phyloP scores from a whole-genome alignment of 169 alveolate genomes.

The Plasmodium knowlesi region DNA sequence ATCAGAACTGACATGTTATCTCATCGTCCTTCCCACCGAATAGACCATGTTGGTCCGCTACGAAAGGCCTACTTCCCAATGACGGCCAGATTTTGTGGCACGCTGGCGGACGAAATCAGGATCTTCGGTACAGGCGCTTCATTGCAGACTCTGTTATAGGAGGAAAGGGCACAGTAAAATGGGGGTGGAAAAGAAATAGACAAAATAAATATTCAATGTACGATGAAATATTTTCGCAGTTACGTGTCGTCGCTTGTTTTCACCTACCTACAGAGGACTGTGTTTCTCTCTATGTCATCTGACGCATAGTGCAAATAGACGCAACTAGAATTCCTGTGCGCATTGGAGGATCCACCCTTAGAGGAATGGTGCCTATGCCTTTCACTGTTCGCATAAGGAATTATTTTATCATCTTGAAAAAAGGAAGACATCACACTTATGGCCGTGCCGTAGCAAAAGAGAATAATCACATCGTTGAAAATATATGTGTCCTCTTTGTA shows the following conservation, averaged over 20 bases:
- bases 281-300: conserved; percentile 39
- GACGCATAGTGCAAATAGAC: conserved; percentile 69
- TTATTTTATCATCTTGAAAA: conserved; percentile 50
- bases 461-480: conserved; percentile 62
- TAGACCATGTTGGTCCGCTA: background rate
- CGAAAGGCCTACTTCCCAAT: conserved; percentile 65
- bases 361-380: background rate
- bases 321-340: conserved; percentile 20
- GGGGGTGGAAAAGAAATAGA: background rate
- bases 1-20: background rate
- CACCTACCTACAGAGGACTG: conserved; percentile 41
- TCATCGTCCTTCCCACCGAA: background rate
- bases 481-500: conserved; percentile 73
- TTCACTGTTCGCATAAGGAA: conserved; percentile 18
- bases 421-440: conserved; percentile 45
- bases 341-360: background rate
- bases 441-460: conserved; percentile 73
- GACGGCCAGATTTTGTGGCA: conserved; percentile 49
- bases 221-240: background rate
- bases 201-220: background rate
- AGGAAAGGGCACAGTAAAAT: background rate
- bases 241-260: background rate
- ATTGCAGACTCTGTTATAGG: conserved; percentile 32
- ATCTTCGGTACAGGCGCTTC: conserved; percentile 70
- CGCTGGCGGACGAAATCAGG: conserved; percentile 35